Conservation (phyloP, 257 asterid genomes). For the Vinca minor region DNA sequence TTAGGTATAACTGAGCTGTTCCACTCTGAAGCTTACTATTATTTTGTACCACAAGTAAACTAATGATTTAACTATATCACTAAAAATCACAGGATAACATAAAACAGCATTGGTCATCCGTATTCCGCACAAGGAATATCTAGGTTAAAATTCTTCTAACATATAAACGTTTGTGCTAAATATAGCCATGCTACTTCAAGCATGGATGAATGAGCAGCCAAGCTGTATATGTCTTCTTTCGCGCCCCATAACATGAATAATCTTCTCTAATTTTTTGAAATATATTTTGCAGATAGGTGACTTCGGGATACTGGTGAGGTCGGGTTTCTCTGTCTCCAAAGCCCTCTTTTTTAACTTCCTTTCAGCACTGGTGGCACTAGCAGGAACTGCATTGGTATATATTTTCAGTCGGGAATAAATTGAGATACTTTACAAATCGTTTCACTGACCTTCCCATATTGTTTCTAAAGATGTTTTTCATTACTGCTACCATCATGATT, state of each 20-base stretch:
- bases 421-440: too few relatives aligned
- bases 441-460: too few relatives aligned
- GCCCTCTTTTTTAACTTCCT: conserved; percentile 94
- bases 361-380: conserved; percentile 88
- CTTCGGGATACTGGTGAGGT: conserved; percentile 89
- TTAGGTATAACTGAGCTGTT: background rate
- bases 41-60: too few relatives aligned
- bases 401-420: too few relatives aligned
- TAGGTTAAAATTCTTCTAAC: background rate
- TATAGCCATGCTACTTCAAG: background rate
- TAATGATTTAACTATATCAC: background rate
- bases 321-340: conserved; percentile 85
- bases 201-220: background rate
- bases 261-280: background rate
- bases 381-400: conserved; percentile 89
- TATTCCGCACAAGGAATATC: background rate
- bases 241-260: background rate
- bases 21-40: background rate
- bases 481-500: too few relatives aligned
- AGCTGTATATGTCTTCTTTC: background rate
- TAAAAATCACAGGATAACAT: background rate
- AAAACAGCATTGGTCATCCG: background rate
- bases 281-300: conserved; percentile 76
- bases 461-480: too few relatives aligned
- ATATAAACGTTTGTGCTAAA: background rate